Evolutionary conservation across 345 rosid species (phyloP).

Genomic region (Salix dunnii): DNA sequence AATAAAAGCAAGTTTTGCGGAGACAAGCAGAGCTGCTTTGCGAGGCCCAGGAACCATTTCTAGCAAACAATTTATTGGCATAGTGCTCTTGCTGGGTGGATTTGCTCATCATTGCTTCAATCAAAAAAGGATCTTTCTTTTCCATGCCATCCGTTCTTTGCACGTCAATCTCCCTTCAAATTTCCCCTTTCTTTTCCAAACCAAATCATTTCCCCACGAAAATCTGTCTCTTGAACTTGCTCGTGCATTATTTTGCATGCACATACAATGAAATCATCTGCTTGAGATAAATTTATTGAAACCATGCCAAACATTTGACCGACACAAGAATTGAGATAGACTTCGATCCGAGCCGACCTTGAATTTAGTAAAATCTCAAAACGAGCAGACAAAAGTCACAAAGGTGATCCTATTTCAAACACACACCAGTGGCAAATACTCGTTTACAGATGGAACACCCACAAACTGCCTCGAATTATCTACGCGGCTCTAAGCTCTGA

Average conservation of each 20-base stretch:
- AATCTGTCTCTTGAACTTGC: constrained; percentile 57
- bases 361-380: too few relatives aligned
- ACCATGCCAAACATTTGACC: too few relatives aligned
- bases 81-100: constrained; percentile 37
- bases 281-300: too few relatives aligned
- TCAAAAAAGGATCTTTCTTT: constrained; percentile 28
- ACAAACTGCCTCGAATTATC: too few relatives aligned
- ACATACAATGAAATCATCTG: neutral
- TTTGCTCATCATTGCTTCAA: constrained; percentile 60
- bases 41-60: constrained; percentile 29
- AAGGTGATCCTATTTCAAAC: too few relatives aligned
- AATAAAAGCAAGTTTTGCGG: constrained; percentile 29
- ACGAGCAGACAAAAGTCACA: too few relatives aligned
- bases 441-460: too few relatives aligned
- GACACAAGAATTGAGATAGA: too few relatives aligned
- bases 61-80: constrained; percentile 31
- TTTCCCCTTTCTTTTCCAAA: constrained; percentile 34
- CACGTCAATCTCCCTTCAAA: constrained; percentile 30
- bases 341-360: too few relatives aligned
- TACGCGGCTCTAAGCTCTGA: too few relatives aligned
- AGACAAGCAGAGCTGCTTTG: constrained; percentile 20
- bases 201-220: constrained; percentile 66
- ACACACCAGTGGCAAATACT: too few relatives aligned
- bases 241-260: constrained; percentile 41
- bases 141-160: constrained; percentile 14